A percentile compares a stretch with the other conserved stretches of the same genome.
phyloP scores from a whole-genome alignment of 2,329 filamentous ascomycete species.

The Tolypocladium guangdongense region DNA sequence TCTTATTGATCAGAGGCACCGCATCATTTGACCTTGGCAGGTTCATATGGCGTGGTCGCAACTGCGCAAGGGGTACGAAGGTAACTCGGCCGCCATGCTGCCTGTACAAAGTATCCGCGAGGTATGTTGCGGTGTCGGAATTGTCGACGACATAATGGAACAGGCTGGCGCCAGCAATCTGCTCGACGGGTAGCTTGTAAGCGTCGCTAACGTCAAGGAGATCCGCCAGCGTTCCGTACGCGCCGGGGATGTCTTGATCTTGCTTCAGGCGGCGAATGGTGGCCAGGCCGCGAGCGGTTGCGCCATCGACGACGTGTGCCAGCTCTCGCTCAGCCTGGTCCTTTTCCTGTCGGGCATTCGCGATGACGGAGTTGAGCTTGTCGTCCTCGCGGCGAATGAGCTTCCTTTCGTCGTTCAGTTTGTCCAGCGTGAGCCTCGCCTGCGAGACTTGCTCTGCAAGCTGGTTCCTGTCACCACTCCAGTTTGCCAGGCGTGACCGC shows the following conservation, averaged over 20 bases:
- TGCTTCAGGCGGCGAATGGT: constrained; percentile 74
- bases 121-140: constrained; percentile 71
- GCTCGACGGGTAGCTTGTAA: constrained; percentile 83
- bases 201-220: constrained; percentile 77
- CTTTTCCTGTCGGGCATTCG: constrained; percentile 65
- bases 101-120: constrained; percentile 69
- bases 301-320: constrained; percentile 78
- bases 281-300: constrained; percentile 77
- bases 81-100: constrained; percentile 79
- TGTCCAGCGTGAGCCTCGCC: constrained; percentile 69
- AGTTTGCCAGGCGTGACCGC: constrained; percentile 64
- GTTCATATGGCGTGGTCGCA: constrained; percentile 60
- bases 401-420: constrained; percentile 76
- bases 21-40: constrained; percentile 81
- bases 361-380: constrained; percentile 67
- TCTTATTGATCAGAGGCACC: constrained; percentile 74
- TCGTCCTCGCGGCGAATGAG: constrained; percentile 82
- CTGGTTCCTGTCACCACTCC: constrained; percentile 61
- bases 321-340: constrained; percentile 68
- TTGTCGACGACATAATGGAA: constrained; percentile 97
- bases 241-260: constrained; percentile 69
- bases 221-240: constrained; percentile 87
- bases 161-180: constrained; percentile 81
- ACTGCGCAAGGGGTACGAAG: constrained; percentile 82
- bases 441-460: constrained; percentile 64